These are phyloP conservation scores for Chalciporus sp. DNA, from an alignment of 1,284 basidiomycete genomes.

Conservation along the genomic window DNA sequence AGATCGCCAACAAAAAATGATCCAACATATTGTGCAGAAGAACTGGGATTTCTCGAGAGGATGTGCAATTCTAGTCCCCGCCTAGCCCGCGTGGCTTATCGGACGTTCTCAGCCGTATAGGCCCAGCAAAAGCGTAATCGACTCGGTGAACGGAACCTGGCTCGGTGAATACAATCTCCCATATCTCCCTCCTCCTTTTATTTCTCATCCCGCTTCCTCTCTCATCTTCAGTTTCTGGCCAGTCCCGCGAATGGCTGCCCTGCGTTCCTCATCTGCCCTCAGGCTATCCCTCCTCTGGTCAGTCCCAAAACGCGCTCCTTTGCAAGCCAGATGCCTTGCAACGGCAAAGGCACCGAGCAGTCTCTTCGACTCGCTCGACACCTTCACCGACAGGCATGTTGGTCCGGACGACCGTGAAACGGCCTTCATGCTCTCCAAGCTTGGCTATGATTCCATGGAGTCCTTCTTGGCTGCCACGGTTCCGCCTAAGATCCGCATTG, in stretches of 20 bases:
- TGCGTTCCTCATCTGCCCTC: constrained; percentile 47
- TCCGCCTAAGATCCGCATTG: constrained; percentile 77
- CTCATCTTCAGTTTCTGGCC: constrained; percentile 18
- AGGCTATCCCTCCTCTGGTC: constrained; percentile 26
- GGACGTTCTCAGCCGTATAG: constrained; percentile 13
- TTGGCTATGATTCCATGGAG: constrained; percentile 88
- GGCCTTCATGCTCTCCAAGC: constrained; percentile 72
- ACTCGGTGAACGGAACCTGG: constrained; percentile 36
- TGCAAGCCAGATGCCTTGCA: constrained; percentile 48
- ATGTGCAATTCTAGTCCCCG: neutral
- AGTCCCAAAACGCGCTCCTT: constrained; percentile 20
- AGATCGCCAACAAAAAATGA: neutral
- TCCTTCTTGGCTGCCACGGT: constrained; percentile 83
- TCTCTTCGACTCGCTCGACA: constrained; percentile 82
- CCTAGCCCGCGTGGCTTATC: constrained; percentile 4
- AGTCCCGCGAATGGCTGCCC: constrained; percentile 44
- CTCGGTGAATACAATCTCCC: constrained; percentile 33
- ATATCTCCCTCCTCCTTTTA: constrained; percentile 24
- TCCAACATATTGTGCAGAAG: neutral
- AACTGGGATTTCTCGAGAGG: neutral
- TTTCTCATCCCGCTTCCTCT: constrained; percentile 22
- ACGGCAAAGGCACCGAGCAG: constrained; percentile 60
- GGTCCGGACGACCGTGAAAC: constrained; percentile 83
- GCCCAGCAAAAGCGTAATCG: constrained; percentile 35
- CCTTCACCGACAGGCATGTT: constrained; percentile 86